These are phyloP conservation scores for Acephala macrosclerotiorum DNA, from an alignment of 2,329 filamentous ascomycete species.

Conservation along the genomic window DNA sequence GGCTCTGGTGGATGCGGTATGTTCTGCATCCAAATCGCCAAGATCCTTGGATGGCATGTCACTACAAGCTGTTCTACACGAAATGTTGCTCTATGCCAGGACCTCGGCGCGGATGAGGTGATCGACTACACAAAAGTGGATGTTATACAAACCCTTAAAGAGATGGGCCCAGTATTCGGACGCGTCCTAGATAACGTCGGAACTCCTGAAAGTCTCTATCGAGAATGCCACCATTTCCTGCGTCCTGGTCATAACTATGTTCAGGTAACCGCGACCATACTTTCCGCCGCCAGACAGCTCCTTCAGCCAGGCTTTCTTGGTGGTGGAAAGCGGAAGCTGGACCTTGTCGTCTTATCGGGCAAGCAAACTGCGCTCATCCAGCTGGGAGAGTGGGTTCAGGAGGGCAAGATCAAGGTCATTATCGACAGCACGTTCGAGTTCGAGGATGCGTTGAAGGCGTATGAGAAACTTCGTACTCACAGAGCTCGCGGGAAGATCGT, in stretches of 20 bases:
- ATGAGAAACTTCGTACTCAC: conserved; percentile 62
- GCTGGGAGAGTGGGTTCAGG: conserved; percentile 61
- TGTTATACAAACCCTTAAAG: conserved; percentile 9
- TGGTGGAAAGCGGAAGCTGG: conserved; percentile 47
- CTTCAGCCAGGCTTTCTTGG: conserved; percentile 19
- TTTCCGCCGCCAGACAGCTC: background rate
- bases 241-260: conserved; percentile 6
- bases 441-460: conserved; percentile 63
- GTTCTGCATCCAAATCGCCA: conserved; percentile 69
- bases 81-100: conserved; percentile 63
- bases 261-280: conserved; percentile 58
- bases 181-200: conserved; percentile 22
- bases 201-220: conserved; percentile 6
- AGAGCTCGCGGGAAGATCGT: conserved; percentile 67
- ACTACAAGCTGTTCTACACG: conserved; percentile 62
- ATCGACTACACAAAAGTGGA: conserved; percentile 26
- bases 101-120: conserved; percentile 57
- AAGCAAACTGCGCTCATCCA: conserved; percentile 56
- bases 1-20: conserved; percentile 68
- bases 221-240: conserved; percentile 14
- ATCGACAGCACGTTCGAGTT: conserved; percentile 63
- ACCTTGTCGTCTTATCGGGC: conserved; percentile 53
- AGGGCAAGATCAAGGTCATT: conserved; percentile 64
- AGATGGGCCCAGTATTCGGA: conserved; percentile 15
- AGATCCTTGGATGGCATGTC: conserved; percentile 64